phyloP scores from a whole-genome alignment of 1,284 basidiomycete genomes.

The Sanghuangporus sanghuang region DNA sequence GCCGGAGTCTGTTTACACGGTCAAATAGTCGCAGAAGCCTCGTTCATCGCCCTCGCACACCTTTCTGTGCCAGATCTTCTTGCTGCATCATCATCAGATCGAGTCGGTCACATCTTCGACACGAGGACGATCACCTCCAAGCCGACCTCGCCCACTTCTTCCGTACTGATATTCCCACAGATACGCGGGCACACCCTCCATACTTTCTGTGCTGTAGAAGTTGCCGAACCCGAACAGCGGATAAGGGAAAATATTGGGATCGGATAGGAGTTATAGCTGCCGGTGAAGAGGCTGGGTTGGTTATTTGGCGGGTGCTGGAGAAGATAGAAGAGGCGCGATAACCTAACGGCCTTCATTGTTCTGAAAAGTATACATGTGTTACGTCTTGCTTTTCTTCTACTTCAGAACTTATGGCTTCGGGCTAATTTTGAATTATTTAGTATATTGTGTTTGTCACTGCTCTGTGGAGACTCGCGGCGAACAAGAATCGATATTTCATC shows the following conservation, averaged over 20 bases:
- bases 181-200: conserved; percentile 74
- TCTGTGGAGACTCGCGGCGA: too few species aligned
- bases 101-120: conserved; percentile 64
- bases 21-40: conserved; percentile 63
- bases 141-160: conserved; percentile 52
- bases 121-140: conserved; percentile 33
- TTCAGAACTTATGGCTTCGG: background rate
- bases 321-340: background rate
- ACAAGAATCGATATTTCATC: too few species aligned
- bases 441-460: background rate
- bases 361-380: background rate
- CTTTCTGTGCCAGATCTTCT: too few species aligned
- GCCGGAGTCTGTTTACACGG: conserved; percentile 59
- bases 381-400: background rate
- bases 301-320: conserved; percentile 65
- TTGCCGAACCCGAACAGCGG: conserved; percentile 43
- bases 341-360: background rate
- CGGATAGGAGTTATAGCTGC: conserved; percentile 81
- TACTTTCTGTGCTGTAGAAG: conserved; percentile 54
- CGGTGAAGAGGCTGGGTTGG: conserved; percentile 83
- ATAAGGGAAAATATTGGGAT: conserved; percentile 57
- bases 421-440: background rate
- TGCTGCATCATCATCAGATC: too few species aligned
- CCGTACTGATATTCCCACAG: conserved; percentile 57
- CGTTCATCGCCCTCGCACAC: conserved; percentile 52